Conservation (phyloP, 1,139 yeast genomes). For the Yamadazyma diddensiae region DNA sequence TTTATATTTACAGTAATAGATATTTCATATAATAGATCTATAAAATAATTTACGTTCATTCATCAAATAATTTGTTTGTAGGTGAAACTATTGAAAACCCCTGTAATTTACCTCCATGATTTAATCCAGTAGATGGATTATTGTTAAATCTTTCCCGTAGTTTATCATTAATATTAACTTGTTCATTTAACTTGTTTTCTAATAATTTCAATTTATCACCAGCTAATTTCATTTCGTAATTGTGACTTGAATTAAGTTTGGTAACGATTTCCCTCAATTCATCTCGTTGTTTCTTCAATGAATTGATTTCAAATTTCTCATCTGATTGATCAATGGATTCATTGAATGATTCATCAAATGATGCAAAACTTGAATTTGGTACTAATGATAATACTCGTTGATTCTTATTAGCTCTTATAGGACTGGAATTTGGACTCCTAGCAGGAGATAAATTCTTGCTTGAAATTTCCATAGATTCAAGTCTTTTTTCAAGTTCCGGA, state of each 20-base stretch:
- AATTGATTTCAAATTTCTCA: constrained; percentile 29
- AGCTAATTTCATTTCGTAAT: constrained; percentile 35
- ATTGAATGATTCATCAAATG: constrained; percentile 11
- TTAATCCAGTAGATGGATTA: constrained; percentile 5
- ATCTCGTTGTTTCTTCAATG: constrained; percentile 52
- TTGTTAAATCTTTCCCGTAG: constrained; percentile 24
- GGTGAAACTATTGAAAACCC: constrained; percentile 45
- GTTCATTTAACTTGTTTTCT: constrained; percentile 38
- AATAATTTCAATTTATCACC: constrained; percentile 42
- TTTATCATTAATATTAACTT: constrained; percentile 33
- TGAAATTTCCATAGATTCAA: constrained; percentile 4
- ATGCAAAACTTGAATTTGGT: constrained; percentile 9
- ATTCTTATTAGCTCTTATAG: constrained; percentile 3
- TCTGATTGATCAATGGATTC: constrained; percentile 20
- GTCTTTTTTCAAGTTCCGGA: constrained; percentile 41
- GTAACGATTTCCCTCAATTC: constrained; percentile 55
- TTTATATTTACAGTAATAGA: background rate
- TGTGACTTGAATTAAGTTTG: constrained; percentile 34
- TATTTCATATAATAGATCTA: too few relatives aligned
- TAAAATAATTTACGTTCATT: constrained; percentile 6
- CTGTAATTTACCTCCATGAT: constrained; percentile 39
- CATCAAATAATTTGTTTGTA: constrained; percentile 31
- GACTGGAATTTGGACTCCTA: constrained; percentile 5
- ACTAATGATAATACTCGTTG: constrained; percentile 21
- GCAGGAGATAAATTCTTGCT: constrained; percentile 1